Evolutionary conservation across 2,329 filamentous ascomycete species (phyloP).

Genomic region (Ceratocystiopsis sp.): DNA sequence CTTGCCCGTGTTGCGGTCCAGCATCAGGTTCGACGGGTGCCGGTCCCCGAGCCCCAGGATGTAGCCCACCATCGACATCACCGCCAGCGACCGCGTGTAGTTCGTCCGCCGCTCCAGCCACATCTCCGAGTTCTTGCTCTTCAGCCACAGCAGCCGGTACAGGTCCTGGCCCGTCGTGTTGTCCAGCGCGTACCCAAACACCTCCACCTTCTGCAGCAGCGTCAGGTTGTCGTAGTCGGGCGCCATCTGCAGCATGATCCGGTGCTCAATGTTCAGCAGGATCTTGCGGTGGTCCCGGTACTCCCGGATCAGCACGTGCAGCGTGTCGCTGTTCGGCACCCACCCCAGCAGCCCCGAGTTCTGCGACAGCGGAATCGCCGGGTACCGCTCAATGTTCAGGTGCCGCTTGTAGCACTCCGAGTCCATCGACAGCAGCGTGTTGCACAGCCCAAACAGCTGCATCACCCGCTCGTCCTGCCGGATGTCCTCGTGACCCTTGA

Average conservation of each 20-base stretch:
- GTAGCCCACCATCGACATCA: conserved; percentile 99
- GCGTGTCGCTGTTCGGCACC: conserved; percentile 93
- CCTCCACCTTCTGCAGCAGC: conserved; percentile 98
- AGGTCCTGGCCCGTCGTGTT: conserved; percentile 98
- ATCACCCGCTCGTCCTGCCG: conserved; percentile 98
- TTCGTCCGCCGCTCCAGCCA: conserved; percentile 98
- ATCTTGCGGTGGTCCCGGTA: conserved; percentile 97
- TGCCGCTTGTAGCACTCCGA: conserved; percentile 95
- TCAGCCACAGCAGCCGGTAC: conserved; percentile 95
- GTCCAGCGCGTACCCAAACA: conserved; percentile 96
- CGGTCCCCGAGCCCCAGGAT: conserved; percentile 92
- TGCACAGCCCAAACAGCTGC: conserved; percentile 96
- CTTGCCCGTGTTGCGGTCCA: conserved; percentile 89
- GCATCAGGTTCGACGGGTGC: conserved; percentile 94
- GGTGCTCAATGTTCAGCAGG: conserved; percentile 94
- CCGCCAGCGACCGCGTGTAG: conserved; percentile 88
- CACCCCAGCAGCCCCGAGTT: conserved; percentile 90
- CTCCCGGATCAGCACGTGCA: conserved; percentile 91
- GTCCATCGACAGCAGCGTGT: conserved; percentile 84
- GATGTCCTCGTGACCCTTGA: conserved; percentile 99
- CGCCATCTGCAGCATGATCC: conserved; percentile 99
- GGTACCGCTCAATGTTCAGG: conserved; percentile 87
- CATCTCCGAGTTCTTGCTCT: conserved; percentile 93
- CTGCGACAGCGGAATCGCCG: conserved; percentile 92
- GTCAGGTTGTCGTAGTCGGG: conserved; percentile 98